Base-by-base conservation (phyloP, 306 rosid genomes). In the Ammopiptanthus mongolicus region DNA sequence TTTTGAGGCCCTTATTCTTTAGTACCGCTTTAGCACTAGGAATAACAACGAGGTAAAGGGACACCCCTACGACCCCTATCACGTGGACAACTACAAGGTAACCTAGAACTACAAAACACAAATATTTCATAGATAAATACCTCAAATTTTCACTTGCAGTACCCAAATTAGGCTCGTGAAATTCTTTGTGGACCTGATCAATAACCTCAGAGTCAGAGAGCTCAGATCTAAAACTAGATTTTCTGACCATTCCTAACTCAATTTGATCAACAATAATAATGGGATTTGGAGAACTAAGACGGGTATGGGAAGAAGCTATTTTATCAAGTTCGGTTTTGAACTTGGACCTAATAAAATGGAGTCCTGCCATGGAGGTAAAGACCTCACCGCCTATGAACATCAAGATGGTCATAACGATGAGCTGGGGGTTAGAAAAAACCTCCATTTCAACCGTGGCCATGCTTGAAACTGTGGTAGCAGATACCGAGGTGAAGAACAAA, bases 401-500 rank as follows among this genome's bases (percentile, higher is more conserved):
- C 19, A 86, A 79, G 2, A 88, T 13, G 44, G 86, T 86, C 21
- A 88, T 15, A 8, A 82, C 6, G 23, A 88, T 29, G 23, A 86
- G 80, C 18, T 91, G 93, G 39, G 83, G 1, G 48, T 86, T 57
- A 1, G 96, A 88, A 23, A 88, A 86, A 17, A 44, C 77, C 82
- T 88, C 86, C 88, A 91, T 88, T 78, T 91, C 93, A 3, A 91
- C 51, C 0, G 90, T 77, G 25, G 96, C 69, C 93, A 91, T 86
- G 77, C 96, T 88, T 0, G 96, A 88, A 18, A 86, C 93, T 0
- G 96, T 86, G 11, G 86, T 6, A 21, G 91, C 80, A 0, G 96
- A 88, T 9, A 85, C 84, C 0, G 91, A 88, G 50, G 91, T 88
- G 83, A 83, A 91, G 66, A 88, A 86, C 2, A 91, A 39, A 42